Conservation (phyloP, 495 filamentous ascomycete genomes). For the Penicillium herquei region DNA sequence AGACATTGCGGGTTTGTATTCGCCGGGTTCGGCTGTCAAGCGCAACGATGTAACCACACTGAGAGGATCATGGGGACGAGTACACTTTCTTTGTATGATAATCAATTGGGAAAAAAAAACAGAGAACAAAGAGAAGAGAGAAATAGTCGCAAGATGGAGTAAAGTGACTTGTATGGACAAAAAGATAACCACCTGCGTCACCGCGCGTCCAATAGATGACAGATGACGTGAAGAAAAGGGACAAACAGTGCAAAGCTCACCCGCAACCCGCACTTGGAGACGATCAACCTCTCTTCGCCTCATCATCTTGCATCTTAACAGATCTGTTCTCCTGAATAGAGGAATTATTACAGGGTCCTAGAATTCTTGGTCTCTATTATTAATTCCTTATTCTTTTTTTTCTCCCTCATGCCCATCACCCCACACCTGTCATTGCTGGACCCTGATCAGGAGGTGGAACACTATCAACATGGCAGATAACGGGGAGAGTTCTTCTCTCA, state of each 20-base stretch:
- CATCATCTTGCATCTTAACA: background rate
- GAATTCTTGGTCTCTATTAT: background rate
- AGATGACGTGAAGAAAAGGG: slow-evolving; percentile 21
- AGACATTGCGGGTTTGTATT: slow-evolving; percentile 28
- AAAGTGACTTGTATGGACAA: background rate
- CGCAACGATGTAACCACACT: slow-evolving; percentile 11
- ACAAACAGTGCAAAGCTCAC: slow-evolving; percentile 38
- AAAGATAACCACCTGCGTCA: slow-evolving; percentile 17
- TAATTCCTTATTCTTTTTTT: background rate
- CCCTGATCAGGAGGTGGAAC: slow-evolving; percentile 4
- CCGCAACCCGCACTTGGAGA: slow-evolving; percentile 5
- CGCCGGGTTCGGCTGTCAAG: slow-evolving; percentile 20
- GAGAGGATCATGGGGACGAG: background rate
- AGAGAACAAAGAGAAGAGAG: background rate
- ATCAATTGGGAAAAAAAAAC: background rate
- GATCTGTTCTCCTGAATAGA: background rate
- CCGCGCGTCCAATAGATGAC: slow-evolving; percentile 5
- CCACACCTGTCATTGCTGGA: slow-evolving; percentile 4
- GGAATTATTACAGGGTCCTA: background rate
- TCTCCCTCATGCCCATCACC: slow-evolving; percentile 9
- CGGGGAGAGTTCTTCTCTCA: slow-evolving; percentile 38
- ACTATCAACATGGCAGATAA: slow-evolving; percentile 36
- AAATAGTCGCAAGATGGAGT: background rate
- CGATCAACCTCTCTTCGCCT: slow-evolving; percentile 3
- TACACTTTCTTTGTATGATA: background rate